Evolutionary conservation across 768 basidiomycete genomes (phyloP).

Genomic region (Udeniomyces megalosporus): DNA sequence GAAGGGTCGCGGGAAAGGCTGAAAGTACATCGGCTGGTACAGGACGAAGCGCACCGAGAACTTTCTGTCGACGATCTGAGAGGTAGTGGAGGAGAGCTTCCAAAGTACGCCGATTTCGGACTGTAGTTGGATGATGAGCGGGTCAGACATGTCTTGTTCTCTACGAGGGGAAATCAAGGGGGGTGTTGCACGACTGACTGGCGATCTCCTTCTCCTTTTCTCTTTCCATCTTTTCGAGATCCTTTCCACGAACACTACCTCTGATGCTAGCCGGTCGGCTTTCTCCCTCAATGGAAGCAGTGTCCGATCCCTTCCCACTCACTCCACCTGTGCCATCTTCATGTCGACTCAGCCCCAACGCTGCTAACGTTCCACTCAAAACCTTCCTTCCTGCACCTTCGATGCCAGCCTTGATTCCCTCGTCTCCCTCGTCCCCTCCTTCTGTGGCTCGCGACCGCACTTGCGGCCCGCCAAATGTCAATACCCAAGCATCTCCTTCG

Average conservation of each 20-base stretch:
- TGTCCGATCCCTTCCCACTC: slow-evolving; percentile 8
- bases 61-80: slow-evolving; percentile 73
- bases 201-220: slow-evolving; percentile 2
- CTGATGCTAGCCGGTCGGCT: too few relatives aligned
- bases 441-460: slow-evolving; percentile 19
- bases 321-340: slow-evolving; percentile 31
- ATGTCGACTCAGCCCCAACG: slow-evolving; percentile 11
- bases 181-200: neutral
- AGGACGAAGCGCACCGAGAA: slow-evolving; percentile 47
- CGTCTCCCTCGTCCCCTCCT: slow-evolving; percentile 22
- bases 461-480: slow-evolving; percentile 57
- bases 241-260: slow-evolving; percentile 14
- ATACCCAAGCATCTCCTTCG: slow-evolving; percentile 51
- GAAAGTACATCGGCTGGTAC: slow-evolving; percentile 30
- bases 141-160: neutral
- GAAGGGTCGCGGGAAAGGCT: slow-evolving; percentile 50
- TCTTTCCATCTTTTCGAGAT: neutral
- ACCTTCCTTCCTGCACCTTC: slow-evolving; percentile 24
- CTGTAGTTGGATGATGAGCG: neutral
- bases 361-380: slow-evolving; percentile 17
- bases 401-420: slow-evolving; percentile 23
- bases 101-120: slow-evolving; percentile 38
- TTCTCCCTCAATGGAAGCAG: too few relatives aligned
- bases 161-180: neutral
- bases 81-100: slow-evolving; percentile 78